Evolutionary conservation across 805 yeast genomes (phyloP).

Genomic region (Lipomyces kockii): DNA sequence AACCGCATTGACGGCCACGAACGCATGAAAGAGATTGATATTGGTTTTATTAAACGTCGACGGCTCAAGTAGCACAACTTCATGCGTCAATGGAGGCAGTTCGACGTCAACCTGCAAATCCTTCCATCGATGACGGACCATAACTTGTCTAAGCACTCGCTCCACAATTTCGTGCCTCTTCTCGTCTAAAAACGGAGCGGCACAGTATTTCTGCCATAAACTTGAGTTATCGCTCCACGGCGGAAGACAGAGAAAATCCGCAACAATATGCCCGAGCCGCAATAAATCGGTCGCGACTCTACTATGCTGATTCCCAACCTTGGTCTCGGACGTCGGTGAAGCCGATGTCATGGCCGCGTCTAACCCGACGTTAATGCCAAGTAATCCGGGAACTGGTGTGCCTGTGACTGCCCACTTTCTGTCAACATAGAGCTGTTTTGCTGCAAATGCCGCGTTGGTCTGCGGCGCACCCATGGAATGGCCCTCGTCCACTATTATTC

Average conservation of each 20-base stretch:
- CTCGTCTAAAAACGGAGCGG: conserved; percentile 54
- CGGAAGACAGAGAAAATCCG: conserved; percentile 60
- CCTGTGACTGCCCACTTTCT: conserved; percentile 78
- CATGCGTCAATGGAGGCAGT: conserved; percentile 63
- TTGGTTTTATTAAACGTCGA: conserved; percentile 65
- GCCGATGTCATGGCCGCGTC: conserved; percentile 52
- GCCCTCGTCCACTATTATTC: conserved; percentile 77
- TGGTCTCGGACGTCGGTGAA: conserved; percentile 26
- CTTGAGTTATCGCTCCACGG: conserved; percentile 59
- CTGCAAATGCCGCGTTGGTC: conserved; percentile 56
- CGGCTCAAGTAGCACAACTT: conserved; percentile 62
- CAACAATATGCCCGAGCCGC: conserved; percentile 58
- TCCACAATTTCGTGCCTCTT: conserved; percentile 41
- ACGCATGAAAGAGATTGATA: conserved; percentile 66
- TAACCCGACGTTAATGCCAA: conserved; percentile 48
- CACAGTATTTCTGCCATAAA: conserved; percentile 54
- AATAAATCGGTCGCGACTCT: conserved; percentile 51
- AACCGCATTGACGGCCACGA: conserved; percentile 72
- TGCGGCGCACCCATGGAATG: conserved; percentile 63
- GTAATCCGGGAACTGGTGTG: conserved; percentile 74
- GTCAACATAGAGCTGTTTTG: conserved; percentile 58
- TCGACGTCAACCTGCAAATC: conserved; percentile 61
- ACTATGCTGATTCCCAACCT: conserved; percentile 31
- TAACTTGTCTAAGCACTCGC: conserved; percentile 52
- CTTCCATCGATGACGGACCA: conserved; percentile 60